Base-by-base conservation (phyloP, 2,329 filamentous ascomycete species). In the Neurospora crassa region DNA sequence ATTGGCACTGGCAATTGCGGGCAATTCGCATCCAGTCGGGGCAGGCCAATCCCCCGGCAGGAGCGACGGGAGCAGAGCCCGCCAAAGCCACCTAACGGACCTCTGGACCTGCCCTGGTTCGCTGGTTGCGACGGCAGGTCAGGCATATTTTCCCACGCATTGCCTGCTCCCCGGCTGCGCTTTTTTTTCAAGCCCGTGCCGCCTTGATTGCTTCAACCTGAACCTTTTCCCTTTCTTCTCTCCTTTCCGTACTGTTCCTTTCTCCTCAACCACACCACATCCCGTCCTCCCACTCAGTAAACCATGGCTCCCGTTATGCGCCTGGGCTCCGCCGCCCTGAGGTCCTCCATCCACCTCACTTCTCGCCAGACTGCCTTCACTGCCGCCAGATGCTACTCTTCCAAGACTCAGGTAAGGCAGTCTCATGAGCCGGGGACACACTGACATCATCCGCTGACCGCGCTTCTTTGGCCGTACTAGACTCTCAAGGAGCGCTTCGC, bases 401-500 rank as follows among this genome's bases (percentile, higher is more conserved):
- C 93, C 77, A 97, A 97, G 89, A 89, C 91, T 78, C 90, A 94
- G 88, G 94, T 96, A 86, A 79, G 85, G 59, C 71, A 68, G 40
- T 68, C 47, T 42, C 40, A 8, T 70, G 40, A 45, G 67, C 68
- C 47, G 69, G 71, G 74, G 70, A 70, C 75, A 71, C 67, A 69
- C 71, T 74, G 73, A 71, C 73, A 73, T 71, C 73, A 76, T 75
- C 74, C 71, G 75, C 74, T 76, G 77, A 75, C 69, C 73, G 73
- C 69, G 45, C 70, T 71, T 69, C 69, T 69, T 70, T 71, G 70
- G 53, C 53, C 53, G 53, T 70, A 73, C 43, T 74, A 99, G 96
- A 94, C 94, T 78, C 86, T 99, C 82, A 99, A 99, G 88, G 96
- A 99, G 83, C 95, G 94, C 81, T 98, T 99, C 83, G 95, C 95